These are phyloP conservation scores for Yarrowia sp. DNA, from an alignment of 805 yeast species.

Conservation along the genomic window DNA sequence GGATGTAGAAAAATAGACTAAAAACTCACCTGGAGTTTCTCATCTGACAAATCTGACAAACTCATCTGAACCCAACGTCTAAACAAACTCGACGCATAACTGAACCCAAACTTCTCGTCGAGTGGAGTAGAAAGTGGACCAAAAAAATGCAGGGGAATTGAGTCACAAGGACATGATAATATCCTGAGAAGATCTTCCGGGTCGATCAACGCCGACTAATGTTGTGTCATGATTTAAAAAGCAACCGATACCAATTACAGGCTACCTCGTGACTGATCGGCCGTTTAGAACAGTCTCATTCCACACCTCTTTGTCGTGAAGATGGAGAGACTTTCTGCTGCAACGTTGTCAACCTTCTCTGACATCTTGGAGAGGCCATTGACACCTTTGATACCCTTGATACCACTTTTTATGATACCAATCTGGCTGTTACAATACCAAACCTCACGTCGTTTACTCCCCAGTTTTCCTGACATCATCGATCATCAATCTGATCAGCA, in stretches of 20 bases:
- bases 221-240: background rate
- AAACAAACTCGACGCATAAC: background rate
- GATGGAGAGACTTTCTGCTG: background rate
- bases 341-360: background rate
- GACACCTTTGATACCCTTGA: too few species aligned
- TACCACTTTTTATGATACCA: too few species aligned
- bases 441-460: background rate
- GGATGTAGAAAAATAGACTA: too few species aligned
- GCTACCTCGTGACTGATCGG: background rate
- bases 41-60: too few species aligned
- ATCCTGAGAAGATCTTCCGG: background rate
- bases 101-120: background rate
- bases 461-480: background rate
- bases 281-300: background rate
- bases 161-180: background rate
- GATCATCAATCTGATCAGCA: constrained; percentile 37
- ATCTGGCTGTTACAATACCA: too few species aligned
- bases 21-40: too few species aligned
- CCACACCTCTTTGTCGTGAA: background rate
- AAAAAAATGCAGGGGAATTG: background rate
- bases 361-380: too few species aligned
- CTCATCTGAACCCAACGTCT: too few species aligned
- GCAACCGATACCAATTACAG: background rate
- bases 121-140: constrained; percentile 6
- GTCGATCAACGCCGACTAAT: background rate